Evolutionary conservation across 129 eudicot genomes (phyloP), one percentile per base, ranked within the genome.

Genomic region (Flaveria bidentis): DNA sequence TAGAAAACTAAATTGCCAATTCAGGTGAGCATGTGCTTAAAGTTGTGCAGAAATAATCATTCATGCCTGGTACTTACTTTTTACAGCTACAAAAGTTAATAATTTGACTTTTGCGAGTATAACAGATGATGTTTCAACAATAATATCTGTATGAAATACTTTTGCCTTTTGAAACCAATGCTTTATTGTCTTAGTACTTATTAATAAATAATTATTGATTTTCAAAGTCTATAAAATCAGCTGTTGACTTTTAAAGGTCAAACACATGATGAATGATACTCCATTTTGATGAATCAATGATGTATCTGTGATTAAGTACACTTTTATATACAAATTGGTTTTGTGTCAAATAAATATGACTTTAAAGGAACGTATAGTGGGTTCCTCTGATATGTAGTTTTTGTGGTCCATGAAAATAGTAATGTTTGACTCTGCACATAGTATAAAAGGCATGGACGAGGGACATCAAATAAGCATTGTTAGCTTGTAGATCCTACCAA

Each of bases 21-120:
- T 72, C 62, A 61, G 44, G 57, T 42, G 60, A 80, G 83, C 78
- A 80, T 80, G 83, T 70, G 49, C 23, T 33, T 80, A 80, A 80
- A 80, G 83, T 65, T 42, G 15, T 80, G 69, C 9, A 11, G 51
- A 72, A 13, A 23, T 26, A 65, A 72, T 64, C 74, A 80, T 72
- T 73, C 30, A 80, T 73, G 73, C 64, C 53, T 57, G 64, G 16
- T 57, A 9, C 49, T 30, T 22, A 65, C 72, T 72, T 71, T 52
- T 44, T 10, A 63, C 50, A 63, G 73, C 25, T n/a, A 58, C 45
- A 65, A 41, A 55, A 73, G 6, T 30, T 18, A 26, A 58, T 8
- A 33, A 26, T 26, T 53, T 65, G 75, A 80, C 79, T 23, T 73
- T 72, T 73, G 23, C 58, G 22, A 63, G 49, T 41, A 49, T n/a